Percentiles rank a stretch among this genome's conserved stretches.
These are phyloP conservation scores for Fusarium sp. DNA, from an alignment of 2,329 filamentous ascomycete species.

Conservation along the genomic window DNA sequence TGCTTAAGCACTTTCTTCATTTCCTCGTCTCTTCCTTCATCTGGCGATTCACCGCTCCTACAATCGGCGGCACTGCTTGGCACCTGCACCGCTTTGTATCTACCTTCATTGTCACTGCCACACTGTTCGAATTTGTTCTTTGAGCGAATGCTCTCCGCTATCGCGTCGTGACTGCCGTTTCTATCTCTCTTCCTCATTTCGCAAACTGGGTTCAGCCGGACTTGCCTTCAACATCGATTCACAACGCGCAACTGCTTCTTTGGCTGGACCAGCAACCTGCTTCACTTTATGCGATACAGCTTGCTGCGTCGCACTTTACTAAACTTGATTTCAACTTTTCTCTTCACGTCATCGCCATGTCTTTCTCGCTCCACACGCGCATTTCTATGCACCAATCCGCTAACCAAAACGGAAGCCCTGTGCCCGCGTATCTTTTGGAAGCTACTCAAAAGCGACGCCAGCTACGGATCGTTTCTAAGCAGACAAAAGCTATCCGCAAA, in stretches of 20 bases:
- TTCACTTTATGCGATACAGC: background rate
- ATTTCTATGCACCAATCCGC: slow-evolving; percentile 19
- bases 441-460: slow-evolving; percentile 26
- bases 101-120: slow-evolving; percentile 14
- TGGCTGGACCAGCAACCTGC: slow-evolving; percentile 3
- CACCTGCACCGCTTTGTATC: slow-evolving; percentile 25
- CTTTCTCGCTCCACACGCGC: slow-evolving; percentile 21
- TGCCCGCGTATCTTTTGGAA: slow-evolving; percentile 19
- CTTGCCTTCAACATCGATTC: slow-evolving; percentile 1
- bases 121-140: background rate
- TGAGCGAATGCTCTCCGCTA: slow-evolving; percentile 10
- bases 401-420: slow-evolving; percentile 25
- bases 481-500: slow-evolving; percentile 4
- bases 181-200: slow-evolving; percentile 5
- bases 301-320: slow-evolving; percentile 6
- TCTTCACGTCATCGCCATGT: slow-evolving; percentile 15
- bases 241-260: slow-evolving; percentile 10
- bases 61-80: slow-evolving; percentile 17
- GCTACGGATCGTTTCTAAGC: slow-evolving; percentile 11
- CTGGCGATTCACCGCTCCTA: slow-evolving; percentile 18
- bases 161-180: background rate
- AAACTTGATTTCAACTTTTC: slow-evolving; percentile 7
- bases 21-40: background rate
- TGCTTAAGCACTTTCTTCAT: background rate
- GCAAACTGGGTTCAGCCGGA: background rate